phyloP scores from a whole-genome alignment of 768 basidiomycete species.

The Leccinum obscurum region DNA sequence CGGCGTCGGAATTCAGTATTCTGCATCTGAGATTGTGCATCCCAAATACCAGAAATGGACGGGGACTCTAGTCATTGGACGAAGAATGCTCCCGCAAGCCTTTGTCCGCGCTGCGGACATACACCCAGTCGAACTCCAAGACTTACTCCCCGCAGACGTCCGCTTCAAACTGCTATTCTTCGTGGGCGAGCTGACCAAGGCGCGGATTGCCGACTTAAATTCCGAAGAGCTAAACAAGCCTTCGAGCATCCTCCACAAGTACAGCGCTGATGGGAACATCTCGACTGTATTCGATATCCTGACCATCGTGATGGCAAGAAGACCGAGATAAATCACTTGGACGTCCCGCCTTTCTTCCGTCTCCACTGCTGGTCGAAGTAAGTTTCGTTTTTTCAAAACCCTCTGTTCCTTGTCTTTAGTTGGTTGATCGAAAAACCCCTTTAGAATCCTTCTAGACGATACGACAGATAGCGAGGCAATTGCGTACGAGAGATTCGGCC shows the following conservation, averaged over 20 bases:
- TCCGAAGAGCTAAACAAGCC: slow-evolving; percentile 24
- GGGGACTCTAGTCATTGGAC: slow-evolving; percentile 33
- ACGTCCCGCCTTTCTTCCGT: slow-evolving; percentile 36
- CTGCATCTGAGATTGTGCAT: slow-evolving; percentile 37
- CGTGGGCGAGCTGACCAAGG: slow-evolving; percentile 28
- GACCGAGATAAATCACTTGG: slow-evolving; percentile 35
- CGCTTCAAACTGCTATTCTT: slow-evolving; percentile 42
- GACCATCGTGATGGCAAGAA: slow-evolving; percentile 31
- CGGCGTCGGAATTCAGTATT: slow-evolving; percentile 42
- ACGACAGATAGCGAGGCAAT: slow-evolving; percentile 27
- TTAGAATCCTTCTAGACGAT: slow-evolving; percentile 39
- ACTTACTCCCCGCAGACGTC: slow-evolving; percentile 38
- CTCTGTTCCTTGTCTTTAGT: not conserved
- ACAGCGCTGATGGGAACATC: slow-evolving; percentile 17
- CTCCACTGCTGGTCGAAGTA: slow-evolving; percentile 44
- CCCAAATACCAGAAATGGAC: slow-evolving; percentile 33
- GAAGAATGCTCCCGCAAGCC: slow-evolving; percentile 39
- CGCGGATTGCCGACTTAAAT: slow-evolving; percentile 23
- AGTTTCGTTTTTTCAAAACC: slow-evolving; percentile 11
- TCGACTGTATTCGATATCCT: slow-evolving; percentile 34
- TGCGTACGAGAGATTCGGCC: slow-evolving; percentile 35
- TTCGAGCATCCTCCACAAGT: slow-evolving; percentile 32
- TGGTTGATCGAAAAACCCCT: not conserved
- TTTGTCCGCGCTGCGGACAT: slow-evolving; percentile 39
- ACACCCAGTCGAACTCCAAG: slow-evolving; percentile 40